Conservation (phyloP, 1,284 basidiomycete genomes). For the Ceratorhiza oryzae-sativae region DNA sequence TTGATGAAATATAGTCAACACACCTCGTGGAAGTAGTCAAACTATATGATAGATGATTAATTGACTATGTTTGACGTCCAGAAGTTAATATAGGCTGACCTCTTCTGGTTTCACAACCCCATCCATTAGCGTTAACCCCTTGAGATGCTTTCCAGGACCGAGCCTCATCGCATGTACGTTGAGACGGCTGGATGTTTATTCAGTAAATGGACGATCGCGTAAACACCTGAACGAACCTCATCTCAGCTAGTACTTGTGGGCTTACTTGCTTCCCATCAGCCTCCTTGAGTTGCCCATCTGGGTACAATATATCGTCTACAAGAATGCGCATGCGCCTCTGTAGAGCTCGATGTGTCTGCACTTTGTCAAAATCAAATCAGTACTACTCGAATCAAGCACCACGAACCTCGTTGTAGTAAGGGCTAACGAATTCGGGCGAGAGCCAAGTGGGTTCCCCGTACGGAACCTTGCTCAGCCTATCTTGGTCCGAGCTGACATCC, state of each 20-base stretch:
- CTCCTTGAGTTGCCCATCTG: conserved; percentile 49
- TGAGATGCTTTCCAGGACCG: conserved; percentile 73
- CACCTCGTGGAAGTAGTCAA: conserved; percentile 85
- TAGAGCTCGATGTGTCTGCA: conserved; percentile 44
- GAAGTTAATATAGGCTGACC: conserved; percentile 58
- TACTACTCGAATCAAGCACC: no score
- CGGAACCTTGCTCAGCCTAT: conserved; percentile 53
- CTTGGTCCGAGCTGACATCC: neutral
- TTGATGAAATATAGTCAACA: conserved; percentile 45
- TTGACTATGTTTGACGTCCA: neutral
- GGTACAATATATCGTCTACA: conserved; percentile 51
- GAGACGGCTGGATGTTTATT: conserved; percentile 46
- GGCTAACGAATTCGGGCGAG: conserved; percentile 54
- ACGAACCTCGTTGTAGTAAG: conserved; percentile 57
- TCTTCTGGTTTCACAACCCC: conserved; percentile 88
- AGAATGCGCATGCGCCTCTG: conserved; percentile 52
- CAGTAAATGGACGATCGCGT: neutral
- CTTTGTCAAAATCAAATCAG: neutral
- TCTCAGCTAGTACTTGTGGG: conserved; percentile 50
- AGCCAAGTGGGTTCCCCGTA: conserved; percentile 63
- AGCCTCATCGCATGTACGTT: conserved; percentile 61
- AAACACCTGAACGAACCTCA: conserved; percentile 48
- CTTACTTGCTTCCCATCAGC: conserved; percentile 45
- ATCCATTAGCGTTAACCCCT: conserved; percentile 81
- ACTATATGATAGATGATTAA: conserved; percentile 49